Evolutionary conservation across 2,329 filamentous ascomycete species (phyloP).

Genomic region (Hypoxylon sp.): DNA sequence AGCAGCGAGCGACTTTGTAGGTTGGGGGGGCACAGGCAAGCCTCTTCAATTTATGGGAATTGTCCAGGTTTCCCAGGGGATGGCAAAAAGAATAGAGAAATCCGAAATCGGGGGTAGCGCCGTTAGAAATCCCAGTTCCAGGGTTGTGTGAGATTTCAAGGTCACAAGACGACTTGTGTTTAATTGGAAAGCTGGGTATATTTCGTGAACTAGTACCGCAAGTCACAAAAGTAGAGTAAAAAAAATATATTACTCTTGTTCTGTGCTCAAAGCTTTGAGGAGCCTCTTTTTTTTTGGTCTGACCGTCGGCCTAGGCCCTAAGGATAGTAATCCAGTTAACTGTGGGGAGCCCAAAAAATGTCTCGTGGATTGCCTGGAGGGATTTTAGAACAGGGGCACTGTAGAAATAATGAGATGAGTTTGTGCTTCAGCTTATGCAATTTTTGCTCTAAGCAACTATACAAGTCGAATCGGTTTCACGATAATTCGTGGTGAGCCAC

Average conservation of each 20-base stretch:
- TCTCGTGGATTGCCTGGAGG: constrained; percentile 35
- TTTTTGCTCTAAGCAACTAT: neutral
- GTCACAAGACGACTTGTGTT: constrained; percentile 42
- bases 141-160: constrained; percentile 34
- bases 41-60: constrained; percentile 38
- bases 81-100: constrained; percentile 25
- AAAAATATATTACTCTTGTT: constrained; percentile 21
- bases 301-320: constrained; percentile 31
- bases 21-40: constrained; percentile 22
- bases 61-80: constrained; percentile 14
- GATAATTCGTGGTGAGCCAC: constrained; percentile 6
- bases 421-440: constrained; percentile 2
- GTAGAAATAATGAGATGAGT: constrained; percentile 7
- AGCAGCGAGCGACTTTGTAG: constrained; percentile 23
- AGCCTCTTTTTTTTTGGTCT: constrained; percentile 29
- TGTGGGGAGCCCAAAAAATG: constrained; percentile 33
- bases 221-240: constrained; percentile 24
- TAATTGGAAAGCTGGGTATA: constrained; percentile 33
- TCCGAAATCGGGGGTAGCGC: constrained; percentile 43
- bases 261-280: constrained; percentile 21
- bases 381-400: constrained; percentile 28
- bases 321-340: constrained; percentile 22
- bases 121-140: constrained; percentile 24
- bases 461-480: constrained; percentile 9
- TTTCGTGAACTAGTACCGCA: constrained; percentile 25